Evolutionary conservation across 2,329 filamentous ascomycete species (phyloP), one percentile per base, ranked within the genome.

Genomic region (Falciphora oryzae): DNA sequence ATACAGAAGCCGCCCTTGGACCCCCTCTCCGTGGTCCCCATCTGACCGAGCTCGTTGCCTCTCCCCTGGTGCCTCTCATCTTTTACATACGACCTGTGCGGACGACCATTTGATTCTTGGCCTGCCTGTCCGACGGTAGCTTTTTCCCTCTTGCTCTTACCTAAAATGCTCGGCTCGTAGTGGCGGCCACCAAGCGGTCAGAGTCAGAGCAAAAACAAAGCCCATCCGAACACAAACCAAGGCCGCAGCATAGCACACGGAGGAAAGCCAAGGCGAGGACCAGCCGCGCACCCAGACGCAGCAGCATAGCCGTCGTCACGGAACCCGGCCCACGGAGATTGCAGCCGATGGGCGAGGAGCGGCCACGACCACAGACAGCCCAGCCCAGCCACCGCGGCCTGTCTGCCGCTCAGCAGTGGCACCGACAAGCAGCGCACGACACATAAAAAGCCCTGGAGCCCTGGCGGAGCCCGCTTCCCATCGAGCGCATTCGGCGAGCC

Each of bases 101-200:
- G 16, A 44, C 38, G 14, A 25, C n/a, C 56, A 11, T 28, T 57
- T 22, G 56, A n/a, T 57, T 57, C 56, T 28, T 57, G n/a, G n/a
- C 56, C 56, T 11, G 56, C 56, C n/a, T 18, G 38, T 44, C 18
- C 38, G 16, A 44, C 38, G 16, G 14, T 7, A 44, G 18, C 14
- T 44, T 16, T 44, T 18, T 7, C 16, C 38, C 18, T 44, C 35
- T 38, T 13, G 35, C 53, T 57, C 56, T 57, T 27, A 57, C 56
- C 10, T 57, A 57, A 57, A n/a, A 57, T 57, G n/a, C n/a, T 57
- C 56, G 56, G 56, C 16, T 57, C 56, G n/a, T 27, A 57, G n/a
- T 16, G 27, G 10, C 56, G 56, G 14, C 38, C 38, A 44, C 38
- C 38, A 44, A 44, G 38, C 38, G 16, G 38, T 44, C 35, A 44